Evolutionary conservation across 1,284 basidiomycete species (phyloP).

Genomic region (Ceratobasidium theobromae): DNA sequence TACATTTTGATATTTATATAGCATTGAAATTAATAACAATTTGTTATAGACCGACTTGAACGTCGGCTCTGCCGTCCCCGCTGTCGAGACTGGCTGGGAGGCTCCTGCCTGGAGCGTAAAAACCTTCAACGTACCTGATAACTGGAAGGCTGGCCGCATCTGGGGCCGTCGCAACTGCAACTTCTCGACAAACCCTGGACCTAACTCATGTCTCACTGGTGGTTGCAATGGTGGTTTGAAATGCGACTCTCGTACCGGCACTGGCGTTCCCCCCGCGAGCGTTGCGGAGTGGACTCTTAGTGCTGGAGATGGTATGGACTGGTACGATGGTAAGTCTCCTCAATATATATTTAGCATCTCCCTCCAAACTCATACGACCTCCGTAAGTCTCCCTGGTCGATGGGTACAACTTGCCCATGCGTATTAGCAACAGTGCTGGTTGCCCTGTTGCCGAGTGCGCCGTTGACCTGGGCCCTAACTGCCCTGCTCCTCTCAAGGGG

Average conservation of each 20-base stretch:
- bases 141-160: constrained; percentile 48
- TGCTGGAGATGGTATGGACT: constrained; percentile 31
- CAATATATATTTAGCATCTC: neutral
- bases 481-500: constrained; percentile 35
- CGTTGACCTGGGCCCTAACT: constrained; percentile 33
- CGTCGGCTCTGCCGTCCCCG: constrained; percentile 37
- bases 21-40: neutral
- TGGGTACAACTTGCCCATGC: constrained; percentile 40
- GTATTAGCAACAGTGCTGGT: constrained; percentile 35
- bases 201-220: constrained; percentile 32
- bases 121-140: constrained; percentile 44
- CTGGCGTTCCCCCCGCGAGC: constrained; percentile 39
- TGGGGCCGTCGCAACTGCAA: constrained; percentile 49
- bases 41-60: constrained; percentile 10
- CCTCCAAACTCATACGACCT: neutral
- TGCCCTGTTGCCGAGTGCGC: constrained; percentile 36
- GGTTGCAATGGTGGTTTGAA: constrained; percentile 37
- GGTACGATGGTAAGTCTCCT: constrained; percentile 36
- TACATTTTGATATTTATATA: neutral
- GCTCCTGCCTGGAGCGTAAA: constrained; percentile 41
- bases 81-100: constrained; percentile 44
- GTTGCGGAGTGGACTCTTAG: constrained; percentile 38
- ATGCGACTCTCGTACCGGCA: constrained; percentile 35
- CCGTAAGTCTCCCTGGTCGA: constrained; percentile 39
- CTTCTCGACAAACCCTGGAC: constrained; percentile 43